Conservation (phyloP, 164 flowering plant species). For the Platanus orientalis region DNA sequence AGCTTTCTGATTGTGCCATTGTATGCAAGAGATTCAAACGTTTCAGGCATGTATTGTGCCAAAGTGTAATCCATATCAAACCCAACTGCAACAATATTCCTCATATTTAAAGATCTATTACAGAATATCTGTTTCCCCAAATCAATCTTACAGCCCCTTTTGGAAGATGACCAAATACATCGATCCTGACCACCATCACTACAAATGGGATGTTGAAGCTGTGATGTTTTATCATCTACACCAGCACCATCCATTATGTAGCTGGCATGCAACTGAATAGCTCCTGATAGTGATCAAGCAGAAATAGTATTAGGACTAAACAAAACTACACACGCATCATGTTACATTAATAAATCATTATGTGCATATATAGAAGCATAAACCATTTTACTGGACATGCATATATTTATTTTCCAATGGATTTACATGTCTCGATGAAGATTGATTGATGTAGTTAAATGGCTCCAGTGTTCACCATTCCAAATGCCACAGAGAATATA, state of each 20-base stretch:
- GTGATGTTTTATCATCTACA: conserved; percentile 19
- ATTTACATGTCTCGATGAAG: no score
- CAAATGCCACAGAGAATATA: no score
- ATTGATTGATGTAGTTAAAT: no score
- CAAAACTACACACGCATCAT: not conserved
- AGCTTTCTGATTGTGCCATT: conserved; percentile 79
- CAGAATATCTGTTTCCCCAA: conserved; percentile 85
- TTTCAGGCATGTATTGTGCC: conserved; percentile 94
- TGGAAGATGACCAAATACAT: conserved; percentile 65
- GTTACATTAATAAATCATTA: not conserved
- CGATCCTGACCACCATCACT: conserved; percentile 27
- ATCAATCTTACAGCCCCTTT: conserved; percentile 48
- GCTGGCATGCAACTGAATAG: conserved; percentile 26
- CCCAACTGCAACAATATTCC: conserved; percentile 83
- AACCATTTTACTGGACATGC: no score
- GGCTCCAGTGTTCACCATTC: no score
- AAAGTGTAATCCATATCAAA: conserved; percentile 98
- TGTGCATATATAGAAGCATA: not conserved
- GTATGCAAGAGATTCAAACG: conserved; percentile 93
- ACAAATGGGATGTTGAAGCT: conserved; percentile 15
- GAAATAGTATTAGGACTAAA: not conserved
- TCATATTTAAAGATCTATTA: conserved; percentile 93
- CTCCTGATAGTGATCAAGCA: conserved; percentile 26
- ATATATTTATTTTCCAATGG: no score
- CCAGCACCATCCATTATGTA: conserved; percentile 44